Conservation (phyloP, 2,329 filamentous ascomycete species). For the Ophiostoma triangulosporum region DNA sequence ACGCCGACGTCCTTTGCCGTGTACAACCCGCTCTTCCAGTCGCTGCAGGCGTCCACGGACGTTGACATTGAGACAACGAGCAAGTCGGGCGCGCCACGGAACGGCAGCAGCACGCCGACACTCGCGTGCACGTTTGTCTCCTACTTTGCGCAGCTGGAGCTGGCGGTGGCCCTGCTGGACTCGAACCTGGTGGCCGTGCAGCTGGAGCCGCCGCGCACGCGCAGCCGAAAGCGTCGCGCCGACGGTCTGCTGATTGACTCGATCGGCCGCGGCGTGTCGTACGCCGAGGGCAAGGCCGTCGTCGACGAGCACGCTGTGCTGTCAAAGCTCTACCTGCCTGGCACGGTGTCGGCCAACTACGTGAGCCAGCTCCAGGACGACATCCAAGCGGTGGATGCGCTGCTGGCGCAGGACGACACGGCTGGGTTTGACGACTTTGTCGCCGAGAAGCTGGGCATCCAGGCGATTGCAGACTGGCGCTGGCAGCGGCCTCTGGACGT, state of each 20-base stretch:
- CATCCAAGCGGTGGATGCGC: constrained; percentile 32
- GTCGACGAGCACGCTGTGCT: neutral
- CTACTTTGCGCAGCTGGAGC: constrained; percentile 52
- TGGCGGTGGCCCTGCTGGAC: constrained; percentile 51
- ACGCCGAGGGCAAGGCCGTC: neutral
- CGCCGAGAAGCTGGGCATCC: constrained; percentile 32
- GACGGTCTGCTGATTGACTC: constrained; percentile 59
- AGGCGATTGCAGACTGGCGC: constrained; percentile 13
- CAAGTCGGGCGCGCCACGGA: constrained; percentile 17
- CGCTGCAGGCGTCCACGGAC: constrained; percentile 37
- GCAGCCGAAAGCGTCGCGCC: constrained; percentile 40
- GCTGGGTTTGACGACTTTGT: constrained; percentile 31
- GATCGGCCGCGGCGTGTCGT: constrained; percentile 47
- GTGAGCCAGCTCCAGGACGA: constrained; percentile 31
- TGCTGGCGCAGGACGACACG: constrained; percentile 33
- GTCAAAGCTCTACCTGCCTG: constrained; percentile 26
- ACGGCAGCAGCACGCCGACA: constrained; percentile 13
- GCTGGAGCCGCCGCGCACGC: constrained; percentile 44
- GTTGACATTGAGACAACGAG: constrained; percentile 23
- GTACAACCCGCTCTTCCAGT: constrained; percentile 57
- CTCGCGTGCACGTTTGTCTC: constrained; percentile 33
- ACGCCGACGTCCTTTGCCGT: constrained; percentile 42
- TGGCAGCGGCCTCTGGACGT: constrained; percentile 17
- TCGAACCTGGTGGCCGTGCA: constrained; percentile 55
- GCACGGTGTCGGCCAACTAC: constrained; percentile 37